These are phyloP conservation scores for Trichophyton mentagrophytes DNA, from an alignment of 2,329 filamentous ascomycete genomes.

Conservation along the genomic window DNA sequence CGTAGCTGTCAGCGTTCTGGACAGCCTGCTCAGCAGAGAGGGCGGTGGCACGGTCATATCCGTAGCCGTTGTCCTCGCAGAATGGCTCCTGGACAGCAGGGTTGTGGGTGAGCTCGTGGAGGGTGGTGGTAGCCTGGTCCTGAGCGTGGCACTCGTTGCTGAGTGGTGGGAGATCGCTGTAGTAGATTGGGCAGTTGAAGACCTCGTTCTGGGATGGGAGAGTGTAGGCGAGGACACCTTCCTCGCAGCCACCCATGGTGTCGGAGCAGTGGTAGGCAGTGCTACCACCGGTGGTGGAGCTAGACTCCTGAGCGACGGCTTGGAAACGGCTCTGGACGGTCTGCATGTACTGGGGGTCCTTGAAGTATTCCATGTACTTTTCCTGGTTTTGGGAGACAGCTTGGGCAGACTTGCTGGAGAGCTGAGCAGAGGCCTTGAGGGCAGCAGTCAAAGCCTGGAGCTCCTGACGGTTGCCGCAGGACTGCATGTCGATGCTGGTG, in stretches of 20 bases:
- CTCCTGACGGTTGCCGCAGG: background rate
- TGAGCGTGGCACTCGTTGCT: conserved; percentile 46
- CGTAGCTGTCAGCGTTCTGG: conserved; percentile 53
- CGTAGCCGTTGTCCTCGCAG: conserved; percentile 48
- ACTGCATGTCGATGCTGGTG: background rate
- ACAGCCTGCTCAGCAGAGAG: conserved; percentile 42
- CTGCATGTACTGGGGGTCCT: conserved; percentile 33
- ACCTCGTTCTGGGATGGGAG: conserved; percentile 43
- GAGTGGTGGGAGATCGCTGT: conserved; percentile 35
- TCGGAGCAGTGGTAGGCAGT: conserved; percentile 50
- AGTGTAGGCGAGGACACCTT: conserved; percentile 49
- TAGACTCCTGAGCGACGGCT: conserved; percentile 44
- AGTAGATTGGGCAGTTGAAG: conserved; percentile 52
- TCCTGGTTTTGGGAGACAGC: conserved; percentile 42
- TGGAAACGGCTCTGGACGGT: conserved; percentile 42
- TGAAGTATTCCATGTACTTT: conserved; percentile 49
- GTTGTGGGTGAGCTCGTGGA: conserved; percentile 55
- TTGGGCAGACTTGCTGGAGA: conserved; percentile 37
- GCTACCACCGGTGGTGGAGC: conserved; percentile 35
- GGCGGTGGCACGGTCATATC: conserved; percentile 38
- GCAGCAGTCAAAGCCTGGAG: background rate
- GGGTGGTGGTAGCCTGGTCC: conserved; percentile 51
- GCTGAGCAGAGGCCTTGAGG: background rate
- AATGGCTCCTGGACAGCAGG: conserved; percentile 41
- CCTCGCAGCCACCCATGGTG: conserved; percentile 40